Evolutionary conservation across 2,329 filamentous ascomycete species (phyloP), one percentile per base, ranked within the genome.

Genomic region (Xylariales sp.): DNA sequence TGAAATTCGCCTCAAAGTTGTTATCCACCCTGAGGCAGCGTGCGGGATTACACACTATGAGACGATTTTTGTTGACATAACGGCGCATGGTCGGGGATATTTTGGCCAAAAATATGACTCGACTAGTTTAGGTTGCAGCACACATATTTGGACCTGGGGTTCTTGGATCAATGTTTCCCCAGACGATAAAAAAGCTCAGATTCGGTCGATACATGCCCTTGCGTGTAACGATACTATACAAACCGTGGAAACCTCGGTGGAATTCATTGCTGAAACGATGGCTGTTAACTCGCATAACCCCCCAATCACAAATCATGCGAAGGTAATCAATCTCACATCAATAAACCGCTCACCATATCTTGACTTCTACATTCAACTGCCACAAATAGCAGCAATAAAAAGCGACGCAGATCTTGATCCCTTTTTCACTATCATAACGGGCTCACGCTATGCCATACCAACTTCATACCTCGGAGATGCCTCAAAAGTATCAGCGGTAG

Each of bases 151-250:
- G 49, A 23, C 34, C 10, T 62, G 59, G 59, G 59, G 50, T 12
- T 46, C 34, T 48, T 55, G 39, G 50, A 34, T 4, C 14, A 30
- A 55, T 32, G 28, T 5, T 46, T 23, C 36, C 9, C 16, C 23
- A 45, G 18, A 55, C 23, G 18, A 53, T 46, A 36, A 34, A 16
- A 60, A 49, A 39, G 14, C n/a, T 55, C 23, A 16, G 16, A 12
- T 48, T 45, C 28, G 32, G 8, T 45, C 49, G 23, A 55, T 48
- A 32, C 30, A 34, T 34, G 59, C 36, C 7, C 59, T 62, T 34
- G 50, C 12, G 30, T 62, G 59, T 34, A 62, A 62, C 18, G 49
- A 41, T n/a, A 54, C 49, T 62, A 14, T 62, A 14, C 36, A 54
- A 45, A 46, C 18, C 5, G 50, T 62, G n/a, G 49, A 55, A 5